Percentiles rank a stretch among this genome's conserved stretches.
phyloP scores from a whole-genome alignment of 1,284 basidiomycete genomes.

The Malassezia psittaci region DNA sequence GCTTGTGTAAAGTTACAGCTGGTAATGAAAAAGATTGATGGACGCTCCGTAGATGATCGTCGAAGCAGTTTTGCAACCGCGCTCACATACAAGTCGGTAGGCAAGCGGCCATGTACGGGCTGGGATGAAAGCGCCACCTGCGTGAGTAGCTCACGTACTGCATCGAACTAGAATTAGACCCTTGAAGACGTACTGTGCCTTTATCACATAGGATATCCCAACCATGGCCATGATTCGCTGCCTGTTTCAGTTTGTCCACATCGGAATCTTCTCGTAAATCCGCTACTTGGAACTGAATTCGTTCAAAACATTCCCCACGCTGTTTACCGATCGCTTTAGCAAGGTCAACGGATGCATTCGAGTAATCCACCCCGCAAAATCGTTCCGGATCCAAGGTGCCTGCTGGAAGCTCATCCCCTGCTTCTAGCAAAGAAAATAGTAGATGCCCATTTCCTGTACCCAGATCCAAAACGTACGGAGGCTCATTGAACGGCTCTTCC shows the following conservation, averaged over 20 bases:
- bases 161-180: slow-evolving; percentile 59
- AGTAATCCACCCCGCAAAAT: slow-evolving; percentile 73
- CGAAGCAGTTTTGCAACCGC: slow-evolving; percentile 53
- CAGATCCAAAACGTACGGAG: slow-evolving; percentile 49
- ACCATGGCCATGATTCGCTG: slow-evolving; percentile 15
- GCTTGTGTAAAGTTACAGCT: slow-evolving; percentile 76
- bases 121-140: slow-evolving; percentile 63
- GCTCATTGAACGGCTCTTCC: neutral
- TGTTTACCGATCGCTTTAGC: slow-evolving; percentile 29
- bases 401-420: slow-evolving; percentile 49
- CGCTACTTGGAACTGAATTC: slow-evolving; percentile 35
- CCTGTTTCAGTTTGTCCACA: slow-evolving; percentile 7
- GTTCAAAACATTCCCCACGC: slow-evolving; percentile 26
- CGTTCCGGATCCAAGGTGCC: slow-evolving; percentile 56
- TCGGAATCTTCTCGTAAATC: slow-evolving; percentile 38
- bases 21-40: slow-evolving; percentile 68
- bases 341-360: slow-evolving; percentile 58
- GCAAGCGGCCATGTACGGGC: slow-evolving; percentile 54
- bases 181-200: slow-evolving; percentile 22
- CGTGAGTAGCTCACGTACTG: slow-evolving; percentile 41
- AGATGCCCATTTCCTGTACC: slow-evolving; percentile 78
- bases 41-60: neutral
- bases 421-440: slow-evolving; percentile 57
- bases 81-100: slow-evolving; percentile 58
- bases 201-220: slow-evolving; percentile 50